Evolutionary conservation across 768 basidiomycete genomes (phyloP).

Genomic region (Trametes meyenii): DNA sequence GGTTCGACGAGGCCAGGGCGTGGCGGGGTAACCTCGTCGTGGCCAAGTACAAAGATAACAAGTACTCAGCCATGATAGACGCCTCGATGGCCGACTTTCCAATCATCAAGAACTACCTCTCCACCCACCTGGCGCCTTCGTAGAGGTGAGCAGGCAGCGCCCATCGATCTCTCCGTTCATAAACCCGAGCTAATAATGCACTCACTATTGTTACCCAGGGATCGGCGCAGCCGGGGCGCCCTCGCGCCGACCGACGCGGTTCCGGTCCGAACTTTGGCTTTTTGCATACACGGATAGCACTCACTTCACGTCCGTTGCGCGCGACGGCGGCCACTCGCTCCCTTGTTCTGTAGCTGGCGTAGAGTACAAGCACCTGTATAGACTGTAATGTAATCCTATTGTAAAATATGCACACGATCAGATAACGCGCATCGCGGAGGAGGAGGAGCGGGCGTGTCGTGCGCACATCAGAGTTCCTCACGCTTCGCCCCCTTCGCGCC

Average conservation of each 20-base stretch:
- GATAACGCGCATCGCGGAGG: constrained; percentile 12
- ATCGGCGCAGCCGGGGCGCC: not conserved
- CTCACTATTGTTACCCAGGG: constrained; percentile 19
- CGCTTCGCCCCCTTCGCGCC: constrained; percentile 20
- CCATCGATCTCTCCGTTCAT: constrained; percentile 18
- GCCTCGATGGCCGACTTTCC: constrained; percentile 86
- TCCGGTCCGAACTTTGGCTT: not conserved
- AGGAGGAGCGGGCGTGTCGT: constrained; percentile 1
- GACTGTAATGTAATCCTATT: constrained; percentile 16
- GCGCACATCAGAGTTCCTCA: constrained; percentile 17
- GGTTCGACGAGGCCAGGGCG: constrained; percentile 62
- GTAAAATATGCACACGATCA: constrained; percentile 13
- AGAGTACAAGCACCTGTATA: constrained; percentile 12
- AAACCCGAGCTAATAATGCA: not conserved
- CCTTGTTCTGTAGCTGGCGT: constrained; percentile 18
- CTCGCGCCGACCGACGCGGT: not conserved
- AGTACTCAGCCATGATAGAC: constrained; percentile 59
- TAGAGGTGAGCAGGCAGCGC: constrained; percentile 26
- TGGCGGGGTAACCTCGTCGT: constrained; percentile 84
- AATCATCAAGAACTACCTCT: constrained; percentile 76
- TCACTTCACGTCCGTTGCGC: not conserved
- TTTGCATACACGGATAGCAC: constrained; percentile 1
- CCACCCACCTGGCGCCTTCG: constrained; percentile 60
- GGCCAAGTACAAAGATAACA: constrained; percentile 62
- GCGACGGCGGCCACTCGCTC: constrained; percentile 3